Percentiles rank a stretch among this genome's conserved stretches.
Conservation (phyloP, 1,284 basidiomycete species). For the Fomitopsis betulina region DNA sequence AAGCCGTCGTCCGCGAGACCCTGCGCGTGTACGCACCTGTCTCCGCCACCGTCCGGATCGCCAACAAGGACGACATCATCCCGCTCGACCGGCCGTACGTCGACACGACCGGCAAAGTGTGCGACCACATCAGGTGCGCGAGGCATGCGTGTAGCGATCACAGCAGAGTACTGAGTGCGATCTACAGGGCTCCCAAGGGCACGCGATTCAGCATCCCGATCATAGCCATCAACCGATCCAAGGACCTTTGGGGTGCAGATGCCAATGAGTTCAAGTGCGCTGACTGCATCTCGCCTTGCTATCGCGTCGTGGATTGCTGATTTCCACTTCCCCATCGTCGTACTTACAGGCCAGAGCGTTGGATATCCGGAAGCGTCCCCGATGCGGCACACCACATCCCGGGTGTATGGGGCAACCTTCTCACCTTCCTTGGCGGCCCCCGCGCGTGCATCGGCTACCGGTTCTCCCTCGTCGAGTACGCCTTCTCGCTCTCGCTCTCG, state of each 20-base stretch:
- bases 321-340: not conserved
- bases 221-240: conserved; percentile 39
- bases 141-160: not conserved
- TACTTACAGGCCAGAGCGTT: conserved; percentile 49
- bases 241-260: conserved; percentile 53
- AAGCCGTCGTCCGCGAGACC: conserved; percentile 67
- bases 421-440: conserved; percentile 59
- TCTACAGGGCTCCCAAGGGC: conserved; percentile 37
- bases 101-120: conserved; percentile 21
- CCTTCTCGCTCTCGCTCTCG: not conserved
- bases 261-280: conserved; percentile 44
- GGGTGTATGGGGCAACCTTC: conserved; percentile 45
- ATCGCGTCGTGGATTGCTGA: not conserved
- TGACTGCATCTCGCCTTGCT: not conserved
- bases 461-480: not conserved
- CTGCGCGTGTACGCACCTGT: conserved; percentile 70
- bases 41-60: conserved; percentile 45
- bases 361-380: conserved; percentile 38
- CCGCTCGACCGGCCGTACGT: conserved; percentile 27
- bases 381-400: conserved; percentile 43
- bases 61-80: conserved; percentile 44
- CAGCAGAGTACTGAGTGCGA: not conserved
- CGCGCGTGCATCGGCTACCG: conserved; percentile 38
- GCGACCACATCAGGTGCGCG: conserved; percentile 21
- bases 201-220: conserved; percentile 47